Base-by-base conservation (phyloP, 257 asterid species). In the Osmanthus fragrans region DNA sequence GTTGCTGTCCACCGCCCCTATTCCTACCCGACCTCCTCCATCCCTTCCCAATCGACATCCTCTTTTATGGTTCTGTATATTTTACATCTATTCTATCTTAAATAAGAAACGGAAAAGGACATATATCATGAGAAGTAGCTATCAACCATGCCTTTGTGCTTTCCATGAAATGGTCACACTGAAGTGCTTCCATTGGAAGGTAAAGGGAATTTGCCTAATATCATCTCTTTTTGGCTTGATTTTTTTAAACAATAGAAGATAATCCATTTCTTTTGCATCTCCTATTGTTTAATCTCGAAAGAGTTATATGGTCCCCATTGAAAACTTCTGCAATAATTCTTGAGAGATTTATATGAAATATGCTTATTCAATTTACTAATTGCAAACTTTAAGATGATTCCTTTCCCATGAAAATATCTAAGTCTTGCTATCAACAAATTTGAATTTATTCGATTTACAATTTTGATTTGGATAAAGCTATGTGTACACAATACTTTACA, bases 111-210 rank as follows among this genome's bases (percentile, higher is more conserved):
- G 36, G 10, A 12, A 60, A 0, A 60, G 15, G 68, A 60, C 30
- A 60, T 60, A 60, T 21, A 60, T 60, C 7, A 63, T 63, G 76
- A 47, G 72, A 29, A 77, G 79, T 76, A 77, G 34, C 70, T 54
- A 76, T 66, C 32, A 49, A 16, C 63, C 56, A 27, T 32, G 71
- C 73, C 84, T 80, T 82, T 83, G 80, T 87, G 91, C 85, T 84
- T 85, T 85, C 72, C 6, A 69, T 87, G 81, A 71, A 82, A 76
- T 79, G 83, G 85, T 88, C 90, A 86, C 85, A 69, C 79, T 81
- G 76, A 86, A 75, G 49, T 85, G 71, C 87, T 68, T 82, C 81
- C 66, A 80, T 75, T 84, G 88, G 90, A 79, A 80, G 84, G 18
- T 40, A 72, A 29, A 64, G 77, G 69, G 30, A 71, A 65, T 58